Evolutionary conservation across 2,329 filamentous ascomycete genomes (phyloP), one percentile per base, ranked within the genome.

Genomic region (Fonsecaea nubica): DNA sequence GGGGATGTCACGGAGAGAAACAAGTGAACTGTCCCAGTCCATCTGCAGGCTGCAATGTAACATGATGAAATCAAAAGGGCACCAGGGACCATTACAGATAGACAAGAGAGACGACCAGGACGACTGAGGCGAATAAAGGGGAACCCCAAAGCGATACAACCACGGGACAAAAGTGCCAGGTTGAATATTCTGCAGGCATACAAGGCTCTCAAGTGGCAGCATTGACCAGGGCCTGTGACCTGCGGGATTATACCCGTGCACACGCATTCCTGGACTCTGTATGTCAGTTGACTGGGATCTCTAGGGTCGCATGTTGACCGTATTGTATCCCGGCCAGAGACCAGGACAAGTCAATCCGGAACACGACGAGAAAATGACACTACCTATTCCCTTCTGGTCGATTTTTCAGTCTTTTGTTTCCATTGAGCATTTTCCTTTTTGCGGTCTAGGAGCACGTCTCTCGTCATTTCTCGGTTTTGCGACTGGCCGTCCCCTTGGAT

Each of bases 21-120:
- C 25, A 53, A 18, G 21, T 50, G 18, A 3, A 13, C 12, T 13
- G 10, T 18, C 18, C 32, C 58, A 10, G 30, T 40, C 12, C 13
- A 12, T 52, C n/a, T 61, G 33, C 58, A 53, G 33, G 15, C n/a
- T 61, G 58, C 58, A 38, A 61, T 61, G 58, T 61, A 61, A 61
- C 58, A 25, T 21, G 4, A 33, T 53, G 30, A 21, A 53, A 36
- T 25, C 30, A 40, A 61, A 25, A 25, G 25, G 48, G 33, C 5
- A 54, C 52, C 48, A 53, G n/a, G 45, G 45, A 35, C 30, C 38
- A 9, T 50, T 33, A 50, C 57, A n/a, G 40, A 59, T 33, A 55
- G 52, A 55, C 10, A 21, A 36, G 52, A 55, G 52, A 55, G 25
- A 25, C 25, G 25, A 25, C 25, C 25, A 25, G 25, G 25, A 25